Evolutionary conservation across 371 early-diverging fungal species (phyloP).

Genomic region (Basidiobolus meristosporus): DNA sequence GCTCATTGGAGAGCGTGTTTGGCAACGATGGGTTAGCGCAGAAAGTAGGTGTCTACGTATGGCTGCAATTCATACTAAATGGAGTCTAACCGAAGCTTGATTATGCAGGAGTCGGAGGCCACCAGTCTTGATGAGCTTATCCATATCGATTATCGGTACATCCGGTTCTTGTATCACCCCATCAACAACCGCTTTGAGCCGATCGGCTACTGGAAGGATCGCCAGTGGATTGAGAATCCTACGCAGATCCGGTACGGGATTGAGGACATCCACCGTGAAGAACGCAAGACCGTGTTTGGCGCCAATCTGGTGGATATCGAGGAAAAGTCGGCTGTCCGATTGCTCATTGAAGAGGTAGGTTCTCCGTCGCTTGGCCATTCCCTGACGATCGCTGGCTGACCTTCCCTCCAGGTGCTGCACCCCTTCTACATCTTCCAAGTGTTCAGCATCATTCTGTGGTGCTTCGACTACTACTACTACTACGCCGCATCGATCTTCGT

Average conservation of each 20-base stretch:
- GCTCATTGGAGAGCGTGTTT: no score
- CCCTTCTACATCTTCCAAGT: constrained; percentile 94
- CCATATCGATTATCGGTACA: constrained; percentile 67
- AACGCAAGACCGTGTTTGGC: constrained; percentile 64
- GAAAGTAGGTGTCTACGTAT: no score
- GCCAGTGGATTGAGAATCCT: constrained; percentile 44
- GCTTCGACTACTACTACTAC: constrained; percentile 82
- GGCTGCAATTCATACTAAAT: no score
- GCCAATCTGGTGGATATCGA: constrained; percentile 62
- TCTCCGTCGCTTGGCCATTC: background rate
- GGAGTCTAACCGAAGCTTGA: no score
- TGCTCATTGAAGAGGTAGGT: constrained; percentile 66
- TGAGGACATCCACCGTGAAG: constrained; percentile 19
- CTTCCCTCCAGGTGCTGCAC: constrained; percentile 28
- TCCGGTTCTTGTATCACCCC: constrained; percentile 72
- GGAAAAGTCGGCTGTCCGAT: constrained; percentile 47
- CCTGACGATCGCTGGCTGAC: background rate
- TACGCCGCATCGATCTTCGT: constrained; percentile 86
- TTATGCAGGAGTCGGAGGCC: no score
- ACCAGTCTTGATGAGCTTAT: no score
- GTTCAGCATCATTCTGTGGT: constrained; percentile 82
- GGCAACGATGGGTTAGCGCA: no score
- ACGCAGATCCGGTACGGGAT: constrained; percentile 28
- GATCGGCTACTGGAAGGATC: constrained; percentile 35
- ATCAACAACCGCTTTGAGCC: constrained; percentile 28